A percentile compares a stretch with the other conserved stretches of the same genome.
Evolutionary conservation across 352 stramenopile genomes (phyloP).

Genomic region (Albugo candida): DNA sequence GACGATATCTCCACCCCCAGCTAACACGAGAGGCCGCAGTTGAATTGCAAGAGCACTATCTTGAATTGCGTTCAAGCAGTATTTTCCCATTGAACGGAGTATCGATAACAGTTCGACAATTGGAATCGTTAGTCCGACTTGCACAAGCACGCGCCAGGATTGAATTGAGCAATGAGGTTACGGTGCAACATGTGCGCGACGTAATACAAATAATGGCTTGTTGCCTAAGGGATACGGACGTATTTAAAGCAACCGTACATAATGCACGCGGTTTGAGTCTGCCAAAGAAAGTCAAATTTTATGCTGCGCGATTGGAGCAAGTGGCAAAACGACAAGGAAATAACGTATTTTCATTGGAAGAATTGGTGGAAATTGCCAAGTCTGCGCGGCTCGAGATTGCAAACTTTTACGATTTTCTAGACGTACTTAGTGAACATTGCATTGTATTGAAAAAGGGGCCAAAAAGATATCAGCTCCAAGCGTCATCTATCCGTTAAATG

Average conservation of each 20-base stretch:
- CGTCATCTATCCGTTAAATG: conserved; percentile 6
- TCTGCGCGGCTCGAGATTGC: conserved; percentile 55
- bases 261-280: conserved; percentile 22
- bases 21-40: conserved; percentile 28
- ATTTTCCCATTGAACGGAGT: conserved; percentile 6
- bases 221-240: conserved; percentile 81
- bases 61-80: conserved; percentile 36
- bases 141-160: conserved; percentile 86
- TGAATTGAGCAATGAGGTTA: conserved; percentile 86
- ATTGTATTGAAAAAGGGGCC: conserved; percentile 73
- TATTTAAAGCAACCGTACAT: conserved; percentile 12
- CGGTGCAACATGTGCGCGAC: conserved; percentile 88
- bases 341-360: conserved; percentile 53
- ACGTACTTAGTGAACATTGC: conserved; percentile 72
- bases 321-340: conserved; percentile 32
- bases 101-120: conserved; percentile 90
- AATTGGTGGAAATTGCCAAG: conserved; percentile 48
- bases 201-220: conserved; percentile 94
- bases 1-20: conserved; percentile 85
- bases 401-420: conserved; percentile 68
- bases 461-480: conserved; percentile 56
- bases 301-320: conserved; percentile 52
- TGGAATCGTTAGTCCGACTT: conserved; percentile 87
- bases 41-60: conserved; percentile 78
- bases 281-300: conserved; percentile 60